These are phyloP conservation scores for Avena atlantica DNA, from an alignment of 176 grass and related monocot genomes.

Conservation along the genomic window DNA sequence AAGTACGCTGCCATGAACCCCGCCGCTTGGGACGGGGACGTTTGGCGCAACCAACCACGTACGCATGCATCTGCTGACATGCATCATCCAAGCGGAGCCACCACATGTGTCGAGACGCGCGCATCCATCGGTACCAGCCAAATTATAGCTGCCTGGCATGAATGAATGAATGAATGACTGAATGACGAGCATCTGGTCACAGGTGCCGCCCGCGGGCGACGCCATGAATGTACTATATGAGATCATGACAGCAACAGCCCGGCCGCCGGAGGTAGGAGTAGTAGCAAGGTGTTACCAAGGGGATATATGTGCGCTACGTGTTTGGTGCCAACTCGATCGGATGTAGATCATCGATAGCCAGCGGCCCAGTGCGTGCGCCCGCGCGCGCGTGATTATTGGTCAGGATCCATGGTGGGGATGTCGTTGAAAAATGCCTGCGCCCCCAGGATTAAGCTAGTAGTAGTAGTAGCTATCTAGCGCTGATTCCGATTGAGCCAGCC, in stretches of 20 bases:
- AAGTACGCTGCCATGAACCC: constrained; percentile 28
- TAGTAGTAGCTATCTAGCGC: neutral
- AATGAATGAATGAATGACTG: neutral
- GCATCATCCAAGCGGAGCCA: neutral
- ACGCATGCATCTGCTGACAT: neutral
- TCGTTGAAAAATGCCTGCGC: neutral
- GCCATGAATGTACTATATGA: neutral
- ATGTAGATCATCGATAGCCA: neutral
- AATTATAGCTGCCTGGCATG: neutral
- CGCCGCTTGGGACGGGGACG: constrained; percentile 22
- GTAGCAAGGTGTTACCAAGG: neutral
- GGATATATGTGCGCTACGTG: neutral
- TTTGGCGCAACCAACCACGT: constrained; percentile 1
- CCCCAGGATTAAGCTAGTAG: neutral
- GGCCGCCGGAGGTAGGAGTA: neutral
- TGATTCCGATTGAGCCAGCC: constrained; percentile 33
- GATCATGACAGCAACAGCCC: neutral
- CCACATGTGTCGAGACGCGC: constrained; percentile 4
- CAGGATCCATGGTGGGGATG: neutral
- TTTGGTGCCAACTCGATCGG: constrained; percentile 43
- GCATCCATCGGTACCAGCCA: neutral
- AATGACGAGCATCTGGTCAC: neutral
- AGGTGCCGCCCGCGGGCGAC: neutral
- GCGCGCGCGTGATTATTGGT: constrained; percentile 6
- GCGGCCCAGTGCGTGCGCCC: neutral